Conservation (phyloP, 768 basidiomycete genomes). For the Paxillus ammoniavirescens region DNA sequence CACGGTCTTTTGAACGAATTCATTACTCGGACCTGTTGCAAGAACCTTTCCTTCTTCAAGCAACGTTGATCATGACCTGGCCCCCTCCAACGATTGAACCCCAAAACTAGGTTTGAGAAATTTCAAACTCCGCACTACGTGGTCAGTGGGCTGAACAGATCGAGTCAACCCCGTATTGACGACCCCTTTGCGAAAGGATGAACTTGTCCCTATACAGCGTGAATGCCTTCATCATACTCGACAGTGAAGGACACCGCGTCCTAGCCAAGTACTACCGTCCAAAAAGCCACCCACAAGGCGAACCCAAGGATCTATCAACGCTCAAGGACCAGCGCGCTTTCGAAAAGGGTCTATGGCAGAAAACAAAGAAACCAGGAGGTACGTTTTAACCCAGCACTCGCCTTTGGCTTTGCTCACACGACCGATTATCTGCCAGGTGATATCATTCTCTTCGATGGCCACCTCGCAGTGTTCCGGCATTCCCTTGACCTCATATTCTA, state of each 20-base stretch:
- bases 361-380: constrained; percentile 95
- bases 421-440: constrained; percentile 56
- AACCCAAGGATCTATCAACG: constrained; percentile 60
- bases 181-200: constrained; percentile 24
- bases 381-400: constrained; percentile 21
- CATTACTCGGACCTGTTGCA: neutral
- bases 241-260: constrained; percentile 93
- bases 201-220: constrained; percentile 90
- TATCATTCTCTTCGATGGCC: constrained; percentile 87
- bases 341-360: constrained; percentile 93
- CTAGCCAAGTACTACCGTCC: constrained; percentile 94
- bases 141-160: neutral
- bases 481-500: constrained; percentile 96
- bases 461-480: constrained; percentile 91
- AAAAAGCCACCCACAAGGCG: constrained; percentile 58
- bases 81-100: neutral
- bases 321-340: constrained; percentile 94
- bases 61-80: neutral
- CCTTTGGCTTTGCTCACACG: neutral
- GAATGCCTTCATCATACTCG: constrained; percentile 86
- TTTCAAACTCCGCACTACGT: constrained; percentile 23
- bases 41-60: neutral
- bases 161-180: neutral
- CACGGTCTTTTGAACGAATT: constrained; percentile 17
- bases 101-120: neutral